Base-by-base conservation (phyloP, 2,329 filamentous ascomycete genomes). In the Cladobotryum mycophilum region DNA sequence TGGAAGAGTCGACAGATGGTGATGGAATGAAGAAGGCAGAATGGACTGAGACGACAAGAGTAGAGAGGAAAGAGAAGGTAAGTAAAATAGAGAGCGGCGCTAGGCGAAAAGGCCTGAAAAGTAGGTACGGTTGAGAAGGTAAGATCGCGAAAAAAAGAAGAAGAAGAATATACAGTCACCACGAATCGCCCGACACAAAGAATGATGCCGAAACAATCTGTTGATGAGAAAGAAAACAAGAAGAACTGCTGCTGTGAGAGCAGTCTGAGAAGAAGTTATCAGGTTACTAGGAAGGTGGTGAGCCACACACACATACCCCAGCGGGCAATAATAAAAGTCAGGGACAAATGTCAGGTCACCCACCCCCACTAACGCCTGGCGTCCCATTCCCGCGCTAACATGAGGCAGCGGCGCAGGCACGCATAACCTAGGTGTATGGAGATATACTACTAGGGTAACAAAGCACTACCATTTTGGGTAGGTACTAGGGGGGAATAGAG, bases 101-200 rank as follows among this genome's bases (percentile, higher is more conserved):
- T 25, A 46, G 50, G 46, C 41, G 30, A 45, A 47, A 46, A 37
- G 20, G 33, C 35, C 30, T 9, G 22, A 30, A 43, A 42, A 35
- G 36, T 15, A 41, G 33, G 42, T 42, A 43, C 25, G 17, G 13
- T 6, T 15, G 17, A 40, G 38, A 55, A 33, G 35, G 43, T 46
- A 15, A 17, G 33, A 48, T 37, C 22, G 41, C 36, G 45, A 41
- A 48, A 44, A 40, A 49, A 41, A 52, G 47, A 35, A 52, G 49
- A 45, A 53, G 43, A 41, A 49, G 41, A 45, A 47, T 36, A 37
- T 38, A 18, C 14, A 41, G 13, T 45, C 35, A 49, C 40, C 22
- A 37, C 36, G 14, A 17, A n/a, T 17, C 36, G 36, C 14, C 36
- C 36, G 17, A n/a, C 14, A 38, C 14, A 38, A n/a, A 17, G 36